These are phyloP conservation scores for Penicillium digitatum DNA, from an alignment of 2,329 filamentous ascomycete species.

Conservation along the genomic window DNA sequence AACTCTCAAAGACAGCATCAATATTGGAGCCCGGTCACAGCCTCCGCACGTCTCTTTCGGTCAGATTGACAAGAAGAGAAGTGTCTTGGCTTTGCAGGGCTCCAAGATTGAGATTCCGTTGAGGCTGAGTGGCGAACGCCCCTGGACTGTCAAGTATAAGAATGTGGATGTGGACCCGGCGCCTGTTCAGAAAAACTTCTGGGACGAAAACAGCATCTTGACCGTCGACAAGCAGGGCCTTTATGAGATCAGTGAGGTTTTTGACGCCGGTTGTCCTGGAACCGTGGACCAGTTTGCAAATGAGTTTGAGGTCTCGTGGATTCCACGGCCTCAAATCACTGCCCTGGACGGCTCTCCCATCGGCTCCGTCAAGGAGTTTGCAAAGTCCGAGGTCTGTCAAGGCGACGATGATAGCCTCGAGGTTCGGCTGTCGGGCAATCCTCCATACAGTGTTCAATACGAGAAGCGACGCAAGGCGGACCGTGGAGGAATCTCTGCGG, in stretches of 20 bases:
- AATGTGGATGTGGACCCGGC: conserved; percentile 57
- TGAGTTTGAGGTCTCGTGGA: conserved; percentile 78
- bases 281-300: conserved; percentile 69
- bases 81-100: conserved; percentile 71
- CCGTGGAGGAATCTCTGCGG: conserved; percentile 62
- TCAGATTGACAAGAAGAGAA: conserved; percentile 73
- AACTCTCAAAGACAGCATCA: conserved; percentile 76
- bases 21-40: conserved; percentile 82
- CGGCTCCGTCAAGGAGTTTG: conserved; percentile 53
- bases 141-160: conserved; percentile 75
- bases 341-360: conserved; percentile 51
- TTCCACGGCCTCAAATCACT: conserved; percentile 70
- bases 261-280: conserved; percentile 77
- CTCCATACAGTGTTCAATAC: conserved; percentile 81
- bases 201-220: conserved; percentile 65
- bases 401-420: conserved; percentile 90
- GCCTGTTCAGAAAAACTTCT: conserved; percentile 48
- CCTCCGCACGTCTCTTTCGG: conserved; percentile 84
- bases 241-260: conserved; percentile 75
- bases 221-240: conserved; percentile 63
- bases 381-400: conserved; percentile 84
- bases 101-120: conserved; percentile 71
- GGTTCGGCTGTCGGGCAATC: conserved; percentile 70
- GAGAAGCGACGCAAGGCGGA: conserved; percentile 69
- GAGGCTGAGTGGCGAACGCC: conserved; percentile 76